These are phyloP conservation scores for Aspergillus luchuensis DNA, from an alignment of 2,329 filamentous ascomycete genomes.

Conservation along the genomic window DNA sequence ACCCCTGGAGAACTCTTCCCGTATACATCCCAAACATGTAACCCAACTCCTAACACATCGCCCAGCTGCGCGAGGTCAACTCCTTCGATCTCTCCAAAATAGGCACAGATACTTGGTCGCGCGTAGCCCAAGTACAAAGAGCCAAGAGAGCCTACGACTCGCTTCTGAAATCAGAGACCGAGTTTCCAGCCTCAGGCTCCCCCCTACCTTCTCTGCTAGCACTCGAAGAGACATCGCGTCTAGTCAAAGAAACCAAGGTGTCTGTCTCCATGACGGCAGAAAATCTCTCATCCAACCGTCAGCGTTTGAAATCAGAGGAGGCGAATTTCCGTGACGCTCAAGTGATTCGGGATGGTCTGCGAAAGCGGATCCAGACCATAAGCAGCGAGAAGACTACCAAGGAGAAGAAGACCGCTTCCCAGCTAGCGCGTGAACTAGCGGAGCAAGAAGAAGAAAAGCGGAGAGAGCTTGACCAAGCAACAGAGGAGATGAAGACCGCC, in stretches of 20 bases:
- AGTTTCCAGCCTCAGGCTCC: slow-evolving; percentile 67
- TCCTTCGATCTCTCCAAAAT: slow-evolving; percentile 35
- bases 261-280: slow-evolving; percentile 54
- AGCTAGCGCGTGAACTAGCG: slow-evolving; percentile 66
- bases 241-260: slow-evolving; percentile 64
- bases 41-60: slow-evolving; percentile 18
- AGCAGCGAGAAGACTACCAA: slow-evolving; percentile 59
- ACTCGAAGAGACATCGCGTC: slow-evolving; percentile 65
- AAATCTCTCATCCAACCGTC: slow-evolving; percentile 42
- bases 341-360: slow-evolving; percentile 50
- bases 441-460: slow-evolving; percentile 62
- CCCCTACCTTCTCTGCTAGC: slow-evolving; percentile 72
- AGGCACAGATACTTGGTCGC: slow-evolving; percentile 31
- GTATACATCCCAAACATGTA: neutral
- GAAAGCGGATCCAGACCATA: slow-evolving; percentile 62
- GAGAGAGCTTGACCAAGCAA: slow-evolving; percentile 62
- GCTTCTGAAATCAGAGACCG: slow-evolving; percentile 63
- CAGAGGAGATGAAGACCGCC: slow-evolving; percentile 61
- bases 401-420: slow-evolving; percentile 60
- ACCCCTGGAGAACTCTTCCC: neutral
- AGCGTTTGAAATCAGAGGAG: slow-evolving; percentile 49
- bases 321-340: slow-evolving; percentile 51
- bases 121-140: slow-evolving; percentile 50
- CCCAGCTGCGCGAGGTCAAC: slow-evolving; percentile 37
- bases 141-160: slow-evolving; percentile 68